phyloP scores from a whole-genome alignment of 495 filamentous ascomycete genomes.

The Neurospora sp. region DNA sequence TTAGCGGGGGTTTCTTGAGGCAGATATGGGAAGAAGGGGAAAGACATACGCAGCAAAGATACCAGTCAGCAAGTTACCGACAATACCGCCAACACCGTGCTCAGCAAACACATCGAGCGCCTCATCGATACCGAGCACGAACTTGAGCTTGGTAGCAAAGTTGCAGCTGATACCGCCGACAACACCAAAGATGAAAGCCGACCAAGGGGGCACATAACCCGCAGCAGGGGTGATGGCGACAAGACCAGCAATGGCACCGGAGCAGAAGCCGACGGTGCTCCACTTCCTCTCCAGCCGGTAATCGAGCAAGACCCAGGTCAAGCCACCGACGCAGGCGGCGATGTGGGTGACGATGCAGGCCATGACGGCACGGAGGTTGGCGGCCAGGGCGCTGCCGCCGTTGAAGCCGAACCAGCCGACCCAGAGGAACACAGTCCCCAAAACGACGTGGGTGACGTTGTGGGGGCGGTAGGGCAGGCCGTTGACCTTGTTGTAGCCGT shows the following conservation, averaged over 20 bases:
- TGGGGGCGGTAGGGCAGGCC: constrained; percentile 95
- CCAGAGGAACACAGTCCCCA: constrained; percentile 97
- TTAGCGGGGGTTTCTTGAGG: neutral
- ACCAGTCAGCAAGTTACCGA: constrained; percentile 83
- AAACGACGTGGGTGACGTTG: constrained; percentile 93
- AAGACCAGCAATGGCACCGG: constrained; percentile 83
- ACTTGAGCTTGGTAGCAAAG: constrained; percentile 96
- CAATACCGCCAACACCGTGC: constrained; percentile 78
- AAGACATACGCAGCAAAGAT: constrained; percentile 68
- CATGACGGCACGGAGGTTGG: constrained; percentile 81
- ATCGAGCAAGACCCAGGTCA: constrained; percentile 93
- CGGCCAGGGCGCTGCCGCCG: constrained; percentile 79
- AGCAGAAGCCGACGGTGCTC: constrained; percentile 97
- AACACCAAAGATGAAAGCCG: constrained; percentile 81
- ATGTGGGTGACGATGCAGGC: constrained; percentile 64
- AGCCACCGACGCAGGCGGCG: constrained; percentile 73
- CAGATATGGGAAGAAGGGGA: neutral
- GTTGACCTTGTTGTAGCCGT: constrained; percentile 68
- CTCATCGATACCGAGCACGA: constrained; percentile 77
- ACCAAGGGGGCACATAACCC: constrained; percentile 83
- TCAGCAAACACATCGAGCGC: constrained; percentile 93
- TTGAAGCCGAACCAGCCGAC: constrained; percentile 99
- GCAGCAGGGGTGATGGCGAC: constrained; percentile 93
- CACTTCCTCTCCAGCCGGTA: constrained; percentile 93
- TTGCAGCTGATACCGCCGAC: constrained; percentile 81